Base-by-base conservation (phyloP, 225 moss, liverwort and hornwort species). In the Bryum argenteum region DNA sequence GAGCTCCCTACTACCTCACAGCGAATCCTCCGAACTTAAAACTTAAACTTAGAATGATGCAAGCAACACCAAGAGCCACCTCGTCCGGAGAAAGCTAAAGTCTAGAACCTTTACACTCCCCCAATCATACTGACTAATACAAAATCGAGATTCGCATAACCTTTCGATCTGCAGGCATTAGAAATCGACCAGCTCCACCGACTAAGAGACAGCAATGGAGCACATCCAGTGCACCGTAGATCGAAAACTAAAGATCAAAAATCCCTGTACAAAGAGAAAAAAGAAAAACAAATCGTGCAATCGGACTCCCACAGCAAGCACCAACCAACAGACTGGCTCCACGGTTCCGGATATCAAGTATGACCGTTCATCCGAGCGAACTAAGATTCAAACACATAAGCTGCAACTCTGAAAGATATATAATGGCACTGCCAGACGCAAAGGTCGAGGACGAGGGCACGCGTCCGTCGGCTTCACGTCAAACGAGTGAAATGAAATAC, bases 111-210 rank as follows among this genome's bases (percentile, higher is more conserved):
- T 61, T 18, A 67, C 42, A 69, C 20, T 67, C 59, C n/a, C 67
- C 67, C 63, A 62, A 61, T n/a, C 45, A 55, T 55, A 43, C n/a
- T n/a, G n/a, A n/a, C n/a, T n/a, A n/a, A n/a, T n/a, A 67, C 61
- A 41, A 61, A 33, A 5, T 14, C 3, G 50, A 75, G 53, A 79
- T 53, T 37, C 59, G 26, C 64, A 33, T 39, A 10, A 48, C 10
- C 63, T 8, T 59, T 58, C 52, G 9, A 15, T 40, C 53, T 54
- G 52, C 66, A 42, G 18, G 48, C 65, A 21, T 51, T 5, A 20
- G 21, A 33, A 17, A 51, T 58, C 10, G 13, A 40, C 18, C 42
- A 11, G 22, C 57, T 59, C 16, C 4, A 38, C 47, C 50, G 71
- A 24, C 66, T 19, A 41, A 47, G 23, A 4, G 50, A 16, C 24